phyloP scores from a whole-genome alignment of 1,284 basidiomycete species.

The Tranzscheliella williamsii region DNA sequence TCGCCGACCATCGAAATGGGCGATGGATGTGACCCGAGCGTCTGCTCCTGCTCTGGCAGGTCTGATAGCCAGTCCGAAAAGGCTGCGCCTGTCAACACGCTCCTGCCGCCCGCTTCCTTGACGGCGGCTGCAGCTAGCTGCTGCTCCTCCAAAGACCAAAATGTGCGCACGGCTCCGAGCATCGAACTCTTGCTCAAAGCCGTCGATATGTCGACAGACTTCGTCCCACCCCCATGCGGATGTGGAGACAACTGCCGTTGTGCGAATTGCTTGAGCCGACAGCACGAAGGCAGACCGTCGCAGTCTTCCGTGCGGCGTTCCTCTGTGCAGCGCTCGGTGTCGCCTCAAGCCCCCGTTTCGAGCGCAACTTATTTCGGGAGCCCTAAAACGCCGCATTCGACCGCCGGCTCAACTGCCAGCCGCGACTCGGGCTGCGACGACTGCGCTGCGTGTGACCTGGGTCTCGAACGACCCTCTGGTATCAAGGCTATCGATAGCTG shows the following conservation, averaged over 20 bases:
- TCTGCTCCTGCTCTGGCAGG: too few species aligned
- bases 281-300: neutral
- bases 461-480: slow-evolving; percentile 36
- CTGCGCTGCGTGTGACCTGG: slow-evolving; percentile 48
- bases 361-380: neutral
- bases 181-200: slow-evolving; percentile 37
- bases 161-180: slow-evolving; percentile 6
- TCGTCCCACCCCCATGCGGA: slow-evolving; percentile 31
- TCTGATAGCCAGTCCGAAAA: too few species aligned
- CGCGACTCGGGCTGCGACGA: slow-evolving; percentile 23
- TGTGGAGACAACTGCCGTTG: slow-evolving; percentile 33
- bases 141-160: slow-evolving; percentile 8
- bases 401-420: neutral
- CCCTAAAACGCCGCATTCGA: neutral
- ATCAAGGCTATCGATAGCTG: slow-evolving; percentile 41
- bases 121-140: slow-evolving; percentile 3
- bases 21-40: too few species aligned
- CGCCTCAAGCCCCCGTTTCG: neutral
- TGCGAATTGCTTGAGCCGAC: slow-evolving; percentile 20
- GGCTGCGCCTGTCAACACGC: neutral
- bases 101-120: neutral
- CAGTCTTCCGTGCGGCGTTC: neutral
- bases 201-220: slow-evolving; percentile 41
- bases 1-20: too few species aligned
- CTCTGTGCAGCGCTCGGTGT: neutral